Evolutionary conservation across 805 yeast genomes (phyloP), one percentile per base, ranked within the genome.

Genomic region (Barnettozyma pratensis): DNA sequence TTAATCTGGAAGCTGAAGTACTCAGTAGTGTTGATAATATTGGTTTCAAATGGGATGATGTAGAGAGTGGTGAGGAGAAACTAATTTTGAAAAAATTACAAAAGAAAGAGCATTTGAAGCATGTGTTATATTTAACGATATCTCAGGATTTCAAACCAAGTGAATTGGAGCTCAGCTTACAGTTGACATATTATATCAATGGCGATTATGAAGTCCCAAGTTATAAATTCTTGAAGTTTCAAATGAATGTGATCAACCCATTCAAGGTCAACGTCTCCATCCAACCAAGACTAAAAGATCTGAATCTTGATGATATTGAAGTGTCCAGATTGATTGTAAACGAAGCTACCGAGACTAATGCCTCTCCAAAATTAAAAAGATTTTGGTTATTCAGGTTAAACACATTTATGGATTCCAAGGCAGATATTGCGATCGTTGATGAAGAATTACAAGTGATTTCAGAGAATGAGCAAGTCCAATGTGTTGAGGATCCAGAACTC

Each of bases 381-480:
- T 56, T 58, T 29, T 71, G 76, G 76, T 47, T 62, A 62, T 53
- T 61, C 56, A 54, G 59, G 52, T 29, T 57, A 37, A 28, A 65
- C 61, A 62, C 61, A 7, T 48, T 55, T 6, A 50, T 50, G 1
- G 60, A 57, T n/a, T 54, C 51, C 7, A 34, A 41, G 10, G 34
- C 42, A 4, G 54, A 52, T 1, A 54, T 61, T n/a, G 71, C 66
- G 19, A 58, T 77, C 53, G 67, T 76, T 3, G 66, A 64, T 3
- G 63, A 60, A 9, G 48, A 54, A 4, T 53, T 63, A n/a, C 34
- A 29, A 4, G 25, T 70, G 7, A 45, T 53, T 55, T 34, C 67
- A 61, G 69, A 70, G 66, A 35, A 64, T 63, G 38, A 66, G 58
- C 34, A 61, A 69, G 51, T 52, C 63, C 9, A 66, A 65, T 76